Percentiles rank a stretch among this genome's conserved stretches.
Conservation (phyloP, 2,329 filamentous ascomycete species). For the Zymoseptoria pseudotritici region DNA sequence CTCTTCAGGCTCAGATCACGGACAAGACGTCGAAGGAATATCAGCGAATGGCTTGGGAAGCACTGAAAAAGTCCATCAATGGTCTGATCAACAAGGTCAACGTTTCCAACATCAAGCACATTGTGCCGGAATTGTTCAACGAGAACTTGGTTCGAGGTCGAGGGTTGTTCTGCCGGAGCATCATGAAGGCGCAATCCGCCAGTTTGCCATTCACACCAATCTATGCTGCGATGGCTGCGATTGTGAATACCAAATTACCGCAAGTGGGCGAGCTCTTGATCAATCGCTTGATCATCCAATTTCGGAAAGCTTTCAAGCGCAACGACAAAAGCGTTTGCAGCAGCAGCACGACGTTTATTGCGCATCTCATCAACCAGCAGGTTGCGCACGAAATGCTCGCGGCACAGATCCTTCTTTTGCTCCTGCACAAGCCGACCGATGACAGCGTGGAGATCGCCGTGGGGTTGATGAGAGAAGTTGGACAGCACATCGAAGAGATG, state of each 20-base stretch:
- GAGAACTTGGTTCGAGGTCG: constrained; percentile 90
- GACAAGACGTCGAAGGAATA: constrained; percentile 96
- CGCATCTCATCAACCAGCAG: constrained; percentile 92
- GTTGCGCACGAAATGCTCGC: constrained; percentile 90
- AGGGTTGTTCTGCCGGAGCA: constrained; percentile 86
- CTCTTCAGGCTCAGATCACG: constrained; percentile 91
- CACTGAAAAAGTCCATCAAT: constrained; percentile 97
- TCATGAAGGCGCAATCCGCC: constrained; percentile 97
- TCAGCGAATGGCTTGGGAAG: constrained; percentile 98
- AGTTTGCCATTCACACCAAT: constrained; percentile 94
- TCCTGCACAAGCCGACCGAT: constrained; percentile 91
- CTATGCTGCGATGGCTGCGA: constrained; percentile 89
- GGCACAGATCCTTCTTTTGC: constrained; percentile 83
- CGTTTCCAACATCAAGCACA: constrained; percentile 93
- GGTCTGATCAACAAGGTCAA: constrained; percentile 99
- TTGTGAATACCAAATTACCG: constrained; percentile 95
- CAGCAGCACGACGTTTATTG: constrained; percentile 87
- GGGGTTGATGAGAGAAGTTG: constrained; percentile 83
- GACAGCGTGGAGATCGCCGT: constrained; percentile 98
- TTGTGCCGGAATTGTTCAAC: constrained; percentile 89
- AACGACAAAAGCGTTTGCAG: constrained; percentile 97
- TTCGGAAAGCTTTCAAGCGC: constrained; percentile 88
- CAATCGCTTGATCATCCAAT: constrained; percentile 79
- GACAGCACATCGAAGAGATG: constrained; percentile 93
- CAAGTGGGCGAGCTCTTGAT: constrained; percentile 88